These are phyloP conservation scores for Sparassis latifolia DNA, from an alignment of 1,284 basidiomycete species.

Conservation along the genomic window DNA sequence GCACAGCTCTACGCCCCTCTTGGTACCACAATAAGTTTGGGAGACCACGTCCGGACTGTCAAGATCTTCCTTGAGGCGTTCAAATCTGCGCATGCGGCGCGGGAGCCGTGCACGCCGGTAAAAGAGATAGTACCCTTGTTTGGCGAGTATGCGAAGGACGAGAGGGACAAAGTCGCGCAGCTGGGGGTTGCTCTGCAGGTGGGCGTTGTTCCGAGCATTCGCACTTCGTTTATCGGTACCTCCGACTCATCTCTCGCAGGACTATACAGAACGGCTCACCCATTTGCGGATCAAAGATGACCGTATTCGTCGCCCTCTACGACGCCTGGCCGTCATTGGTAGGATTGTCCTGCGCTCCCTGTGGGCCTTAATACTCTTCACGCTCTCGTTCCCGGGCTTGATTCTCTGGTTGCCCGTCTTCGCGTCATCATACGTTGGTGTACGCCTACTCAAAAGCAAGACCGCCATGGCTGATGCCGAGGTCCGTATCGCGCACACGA, in stretches of 20 bases:
- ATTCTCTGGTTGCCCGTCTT: slow-evolving; percentile 77
- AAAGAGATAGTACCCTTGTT: slow-evolving; percentile 21
- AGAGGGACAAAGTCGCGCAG: slow-evolving; percentile 29
- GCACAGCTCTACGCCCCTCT: slow-evolving; percentile 76
- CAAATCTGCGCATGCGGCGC: slow-evolving; percentile 33
- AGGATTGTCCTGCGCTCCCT: slow-evolving; percentile 59
- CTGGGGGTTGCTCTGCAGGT: slow-evolving; percentile 62
- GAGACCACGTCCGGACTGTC: slow-evolving; percentile 74
- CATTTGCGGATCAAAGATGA: slow-evolving; percentile 73
- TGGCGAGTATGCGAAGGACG: slow-evolving; percentile 15
- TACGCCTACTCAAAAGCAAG: slow-evolving; percentile 65
- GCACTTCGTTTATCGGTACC: neutral
- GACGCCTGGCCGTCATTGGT: slow-evolving; percentile 46
- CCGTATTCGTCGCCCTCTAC: slow-evolving; percentile 62
- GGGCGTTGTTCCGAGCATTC: slow-evolving; percentile 4
- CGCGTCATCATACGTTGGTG: slow-evolving; percentile 54
- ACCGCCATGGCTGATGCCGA: slow-evolving; percentile 77
- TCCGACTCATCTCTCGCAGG: slow-evolving; percentile 29
- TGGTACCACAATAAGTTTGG: slow-evolving; percentile 74
- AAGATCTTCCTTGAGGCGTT: slow-evolving; percentile 72
- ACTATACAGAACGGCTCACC: slow-evolving; percentile 66
- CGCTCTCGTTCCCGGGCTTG: slow-evolving; percentile 75
- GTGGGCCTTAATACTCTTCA: slow-evolving; percentile 61
- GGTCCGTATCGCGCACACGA: slow-evolving; percentile 86
- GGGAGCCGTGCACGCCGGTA: slow-evolving; percentile 12